Evolutionary conservation across 1,284 basidiomycete species (phyloP).

Genomic region (Phylloboletellus chloephorus): DNA sequence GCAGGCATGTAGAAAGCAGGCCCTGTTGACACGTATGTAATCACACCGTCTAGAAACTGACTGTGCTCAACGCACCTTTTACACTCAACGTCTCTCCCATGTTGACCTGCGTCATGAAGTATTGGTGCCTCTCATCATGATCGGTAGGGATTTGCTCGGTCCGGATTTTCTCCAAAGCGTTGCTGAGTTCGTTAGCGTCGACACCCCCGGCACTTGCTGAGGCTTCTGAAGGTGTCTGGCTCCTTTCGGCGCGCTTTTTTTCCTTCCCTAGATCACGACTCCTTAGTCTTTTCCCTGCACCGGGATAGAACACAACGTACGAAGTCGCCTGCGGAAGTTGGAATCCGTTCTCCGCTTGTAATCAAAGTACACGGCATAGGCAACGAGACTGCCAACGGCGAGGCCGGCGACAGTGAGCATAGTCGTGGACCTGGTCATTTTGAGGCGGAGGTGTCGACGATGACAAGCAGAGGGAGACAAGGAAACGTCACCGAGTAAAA

Average conservation of each 20-base stretch:
- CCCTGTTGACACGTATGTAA: conserved; percentile 43
- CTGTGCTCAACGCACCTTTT: conserved; percentile 51
- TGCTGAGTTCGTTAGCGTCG: conserved; percentile 50
- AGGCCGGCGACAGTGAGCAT: conserved; percentile 62
- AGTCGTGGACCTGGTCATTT: conserved; percentile 42
- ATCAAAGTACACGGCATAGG: conserved; percentile 92
- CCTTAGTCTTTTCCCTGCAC: conserved; percentile 3
- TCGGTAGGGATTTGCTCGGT: conserved; percentile 60
- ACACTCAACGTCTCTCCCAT: conserved; percentile 82
- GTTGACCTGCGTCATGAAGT: conserved; percentile 88
- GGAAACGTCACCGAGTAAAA: conserved; percentile 13
- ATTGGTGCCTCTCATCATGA: conserved; percentile 76
- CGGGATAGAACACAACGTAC: conserved; percentile 47
- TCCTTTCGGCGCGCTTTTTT: conserved; percentile 84
- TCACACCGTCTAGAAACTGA: background rate
- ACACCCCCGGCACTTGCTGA: conserved; percentile 31
- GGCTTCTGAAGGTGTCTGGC: conserved; percentile 59
- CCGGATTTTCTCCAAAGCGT: conserved; percentile 58
- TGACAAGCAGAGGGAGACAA: conserved; percentile 3
- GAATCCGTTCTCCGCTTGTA: conserved; percentile 87
- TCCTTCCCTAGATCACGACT: conserved; percentile 63
- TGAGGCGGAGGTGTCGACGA: conserved; percentile 8
- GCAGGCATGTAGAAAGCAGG: conserved; percentile 73
- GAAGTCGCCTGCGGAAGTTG: conserved; percentile 83
- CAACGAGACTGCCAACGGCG: conserved; percentile 61